Evolutionary conservation across 1,284 basidiomycete species (phyloP).

Genomic region (Mycosarcoma mackinlayi): DNA sequence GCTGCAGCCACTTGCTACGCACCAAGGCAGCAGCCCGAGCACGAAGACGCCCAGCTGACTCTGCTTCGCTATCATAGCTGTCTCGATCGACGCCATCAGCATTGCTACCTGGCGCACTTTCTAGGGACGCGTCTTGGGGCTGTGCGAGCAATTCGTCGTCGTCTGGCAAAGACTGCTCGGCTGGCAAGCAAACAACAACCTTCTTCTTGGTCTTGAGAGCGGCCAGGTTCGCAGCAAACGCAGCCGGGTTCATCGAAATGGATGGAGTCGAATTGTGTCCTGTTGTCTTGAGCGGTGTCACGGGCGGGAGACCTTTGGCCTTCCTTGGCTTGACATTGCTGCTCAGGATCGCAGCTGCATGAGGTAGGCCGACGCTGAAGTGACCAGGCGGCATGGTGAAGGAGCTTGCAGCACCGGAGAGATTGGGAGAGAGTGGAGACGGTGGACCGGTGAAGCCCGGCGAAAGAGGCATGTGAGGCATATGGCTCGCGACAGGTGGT

Average conservation of each 20-base stretch:
- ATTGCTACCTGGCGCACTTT: background rate
- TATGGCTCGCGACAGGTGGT: conserved; percentile 21
- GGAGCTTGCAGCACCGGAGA: conserved; percentile 18
- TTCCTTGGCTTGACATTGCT: conserved; percentile 22
- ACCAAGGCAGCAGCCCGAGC: conserved; percentile 22
- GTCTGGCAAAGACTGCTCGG: conserved; percentile 26
- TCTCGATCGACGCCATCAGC: background rate
- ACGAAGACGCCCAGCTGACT: conserved; percentile 10
- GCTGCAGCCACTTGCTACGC: conserved; percentile 29
- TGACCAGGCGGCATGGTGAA: conserved; percentile 21
- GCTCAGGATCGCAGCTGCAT: conserved; percentile 7
- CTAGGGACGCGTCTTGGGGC: background rate
- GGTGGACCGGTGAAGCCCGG: conserved; percentile 25
- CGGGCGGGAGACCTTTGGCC: conserved; percentile 29
- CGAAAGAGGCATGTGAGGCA: conserved; percentile 17
- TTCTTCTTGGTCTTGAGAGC: conserved; percentile 44
- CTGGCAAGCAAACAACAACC: conserved; percentile 41
- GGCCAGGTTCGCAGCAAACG: conserved; percentile 47
- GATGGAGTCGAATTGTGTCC: conserved; percentile 64
- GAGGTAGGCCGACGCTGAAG: conserved; percentile 4
- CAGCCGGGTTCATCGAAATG: conserved; percentile 56
- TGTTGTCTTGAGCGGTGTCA: conserved; percentile 56
- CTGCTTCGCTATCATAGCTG: background rate
- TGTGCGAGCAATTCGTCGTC: conserved; percentile 30
- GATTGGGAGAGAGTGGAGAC: conserved; percentile 29